Percentiles rank a stretch among this genome's conserved stretches.
phyloP scores from a whole-genome alignment of 768 basidiomycete genomes.

The Vararia minispora region DNA sequence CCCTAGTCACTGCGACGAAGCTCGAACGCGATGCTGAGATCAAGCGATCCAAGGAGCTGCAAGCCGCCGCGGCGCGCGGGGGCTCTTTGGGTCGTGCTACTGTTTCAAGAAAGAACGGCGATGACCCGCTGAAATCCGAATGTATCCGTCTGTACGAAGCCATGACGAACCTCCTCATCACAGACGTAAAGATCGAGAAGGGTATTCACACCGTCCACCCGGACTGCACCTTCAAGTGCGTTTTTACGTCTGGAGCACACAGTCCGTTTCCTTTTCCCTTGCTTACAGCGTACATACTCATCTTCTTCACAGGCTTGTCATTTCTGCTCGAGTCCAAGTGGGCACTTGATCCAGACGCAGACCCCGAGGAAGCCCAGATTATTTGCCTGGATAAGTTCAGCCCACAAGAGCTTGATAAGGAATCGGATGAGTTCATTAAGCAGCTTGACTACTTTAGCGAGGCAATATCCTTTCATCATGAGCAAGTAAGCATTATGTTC shows the following conservation, averaged over 20 bases:
- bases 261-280: not conserved
- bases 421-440: constrained; percentile 42
- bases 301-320: constrained; percentile 22
- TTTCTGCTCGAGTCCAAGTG: constrained; percentile 26
- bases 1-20: constrained; percentile 37
- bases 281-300: constrained; percentile 1
- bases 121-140: constrained; percentile 48
- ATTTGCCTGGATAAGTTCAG: no score
- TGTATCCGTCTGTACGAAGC: constrained; percentile 78
- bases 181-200: constrained; percentile 41
- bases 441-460: constrained; percentile 49
- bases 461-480: constrained; percentile 67
- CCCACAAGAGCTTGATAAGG: constrained; percentile 58
- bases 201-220: constrained; percentile 34
- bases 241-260: constrained; percentile 38
- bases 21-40: constrained; percentile 56
- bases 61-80: constrained; percentile 27
- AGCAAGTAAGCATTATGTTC: no score
- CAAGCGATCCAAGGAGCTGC: constrained; percentile 35
- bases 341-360: constrained; percentile 19
- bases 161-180: constrained; percentile 67
- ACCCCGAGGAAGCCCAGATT: no score
- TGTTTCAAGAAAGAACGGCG: no score
- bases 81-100: no score
- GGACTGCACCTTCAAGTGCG: constrained; percentile 53